These are phyloP conservation scores for Apiospora phragmitis DNA, from an alignment of 2,329 filamentous ascomycete species.

Conservation along the genomic window DNA sequence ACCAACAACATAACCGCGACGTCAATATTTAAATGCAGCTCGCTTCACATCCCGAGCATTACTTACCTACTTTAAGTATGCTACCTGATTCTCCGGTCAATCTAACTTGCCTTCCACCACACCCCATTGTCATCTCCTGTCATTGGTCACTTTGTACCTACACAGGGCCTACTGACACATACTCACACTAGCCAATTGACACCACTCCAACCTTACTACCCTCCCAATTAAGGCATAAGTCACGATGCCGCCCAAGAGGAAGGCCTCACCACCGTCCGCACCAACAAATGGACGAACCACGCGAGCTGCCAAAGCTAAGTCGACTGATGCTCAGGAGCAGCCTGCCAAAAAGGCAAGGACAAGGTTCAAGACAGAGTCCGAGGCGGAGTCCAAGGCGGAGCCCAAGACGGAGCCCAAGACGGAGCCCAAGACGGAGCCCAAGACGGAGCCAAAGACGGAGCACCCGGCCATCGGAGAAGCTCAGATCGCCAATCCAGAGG, in stretches of 20 bases:
- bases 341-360: neutral
- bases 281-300: neutral
- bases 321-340: neutral
- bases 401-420: neutral
- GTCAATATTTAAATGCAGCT: neutral
- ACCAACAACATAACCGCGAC: neutral
- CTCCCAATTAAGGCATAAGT: neutral
- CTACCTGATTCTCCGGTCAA: neutral
- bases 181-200: neutral
- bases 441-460: neutral
- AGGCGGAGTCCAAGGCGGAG: neutral
- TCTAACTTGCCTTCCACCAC: neutral
- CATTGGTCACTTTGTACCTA: neutral
- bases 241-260: slow-evolving; percentile 2
- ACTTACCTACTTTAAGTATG: too few species aligned
- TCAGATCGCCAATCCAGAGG: slow-evolving; percentile 14
- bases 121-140: neutral
- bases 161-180: neutral
- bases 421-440: neutral
- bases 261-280: neutral
- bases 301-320: neutral
- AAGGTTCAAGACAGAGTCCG: neutral
- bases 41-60: neutral
- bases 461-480: slow-evolving; percentile 9
- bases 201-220: neutral